Conservation (phyloP, 306 rosid species). For the Vigna hirtella region DNA sequence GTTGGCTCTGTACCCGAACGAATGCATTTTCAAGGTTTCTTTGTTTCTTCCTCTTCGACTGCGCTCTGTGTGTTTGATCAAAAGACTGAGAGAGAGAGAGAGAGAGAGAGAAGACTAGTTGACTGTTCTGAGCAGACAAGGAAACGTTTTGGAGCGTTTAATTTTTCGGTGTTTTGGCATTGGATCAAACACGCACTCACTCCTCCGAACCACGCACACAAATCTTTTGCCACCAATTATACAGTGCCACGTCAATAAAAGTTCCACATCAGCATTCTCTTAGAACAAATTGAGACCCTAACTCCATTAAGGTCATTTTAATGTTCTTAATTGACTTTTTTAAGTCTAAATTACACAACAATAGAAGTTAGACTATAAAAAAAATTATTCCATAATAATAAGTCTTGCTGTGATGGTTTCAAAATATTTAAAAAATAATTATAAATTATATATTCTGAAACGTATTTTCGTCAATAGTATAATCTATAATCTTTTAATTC, state of each 20-base stretch:
- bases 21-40: conserved; percentile 66
- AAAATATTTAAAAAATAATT: no score
- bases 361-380: no score
- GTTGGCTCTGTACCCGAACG: conserved; percentile 85
- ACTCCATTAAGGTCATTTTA: no score
- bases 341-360: no score
- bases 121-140: neutral
- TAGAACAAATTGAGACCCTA: no score
- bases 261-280: neutral
- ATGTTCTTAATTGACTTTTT: no score
- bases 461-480: no score
- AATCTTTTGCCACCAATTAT: neutral
- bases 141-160: neutral
- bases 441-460: no score
- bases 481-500: no score
- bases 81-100: neutral
- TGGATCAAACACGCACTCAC: conserved; percentile 57
- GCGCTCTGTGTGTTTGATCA: conserved; percentile 23
- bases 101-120: neutral
- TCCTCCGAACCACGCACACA: neutral
- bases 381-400: no score
- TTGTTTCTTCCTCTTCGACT: neutral
- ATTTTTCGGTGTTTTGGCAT: conserved; percentile 43
- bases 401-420: no score
- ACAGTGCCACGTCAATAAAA: neutral